These are phyloP conservation scores for Albifimbria verrucaria DNA, from an alignment of 2,329 filamentous ascomycete species.

Conservation along the genomic window DNA sequence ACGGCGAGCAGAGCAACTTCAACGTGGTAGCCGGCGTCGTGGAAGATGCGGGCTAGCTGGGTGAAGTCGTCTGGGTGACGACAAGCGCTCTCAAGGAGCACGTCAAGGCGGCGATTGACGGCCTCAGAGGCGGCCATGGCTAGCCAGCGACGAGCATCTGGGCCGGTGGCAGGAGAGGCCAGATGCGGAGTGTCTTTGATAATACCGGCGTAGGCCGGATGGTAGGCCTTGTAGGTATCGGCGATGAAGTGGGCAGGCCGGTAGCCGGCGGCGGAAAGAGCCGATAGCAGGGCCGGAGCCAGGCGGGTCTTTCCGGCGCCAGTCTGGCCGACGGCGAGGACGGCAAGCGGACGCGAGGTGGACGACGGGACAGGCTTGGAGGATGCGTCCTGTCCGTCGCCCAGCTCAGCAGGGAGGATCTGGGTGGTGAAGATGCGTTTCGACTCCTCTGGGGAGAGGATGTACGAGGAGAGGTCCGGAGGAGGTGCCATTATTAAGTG, in stretches of 20 bases:
- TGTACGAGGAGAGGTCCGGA: constrained; percentile 25
- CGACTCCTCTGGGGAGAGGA: constrained; percentile 26
- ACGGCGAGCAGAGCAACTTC: constrained; percentile 40
- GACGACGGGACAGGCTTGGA: constrained; percentile 3
- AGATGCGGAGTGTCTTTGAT: constrained; percentile 26
- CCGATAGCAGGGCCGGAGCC: constrained; percentile 32
- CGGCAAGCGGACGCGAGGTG: constrained; percentile 28
- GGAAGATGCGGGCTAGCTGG: constrained; percentile 31
- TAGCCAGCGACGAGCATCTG: constrained; percentile 43
- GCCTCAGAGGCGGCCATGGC: constrained; percentile 33
- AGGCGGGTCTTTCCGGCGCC: constrained; percentile 46
- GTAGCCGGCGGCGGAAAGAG: constrained; percentile 19
- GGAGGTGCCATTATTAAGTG: constrained; percentile 15
- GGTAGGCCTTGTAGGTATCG: constrained; percentile 47
- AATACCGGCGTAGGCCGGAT: constrained; percentile 36
- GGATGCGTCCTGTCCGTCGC: constrained; percentile 1
- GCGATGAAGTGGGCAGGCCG: constrained; percentile 40
- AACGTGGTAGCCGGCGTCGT: constrained; percentile 30
- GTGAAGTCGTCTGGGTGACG: constrained; percentile 39
- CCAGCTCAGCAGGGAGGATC: constrained; percentile 32
- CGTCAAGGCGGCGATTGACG: constrained; percentile 25
- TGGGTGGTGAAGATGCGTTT: constrained; percentile 25
- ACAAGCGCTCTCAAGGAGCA: constrained; percentile 43
- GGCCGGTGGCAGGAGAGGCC: constrained; percentile 35
- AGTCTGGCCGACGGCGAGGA: constrained; percentile 45